Base-by-base conservation (phyloP, 371 early-diverging fungal species). In the Mortierella sp. region DNA sequence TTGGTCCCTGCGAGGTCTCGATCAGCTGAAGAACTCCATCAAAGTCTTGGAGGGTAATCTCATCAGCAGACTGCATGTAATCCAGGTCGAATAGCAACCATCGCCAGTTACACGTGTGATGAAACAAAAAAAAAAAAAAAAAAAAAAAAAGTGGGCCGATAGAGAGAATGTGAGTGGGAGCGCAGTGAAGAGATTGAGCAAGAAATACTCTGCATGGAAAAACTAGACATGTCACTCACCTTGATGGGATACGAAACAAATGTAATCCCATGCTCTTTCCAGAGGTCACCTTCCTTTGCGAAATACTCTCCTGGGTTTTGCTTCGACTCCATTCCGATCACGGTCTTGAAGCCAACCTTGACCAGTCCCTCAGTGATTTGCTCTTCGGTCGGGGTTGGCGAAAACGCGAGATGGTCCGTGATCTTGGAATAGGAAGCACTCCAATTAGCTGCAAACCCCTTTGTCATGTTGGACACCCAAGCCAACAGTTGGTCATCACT, bases 271-370 rank as follows among this genome's bases (percentile, higher is more conserved):
- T 58, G 64, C 5, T 59, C 59, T 43, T 68, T 62, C 77, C 77
- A 76, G 30, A 76, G 60, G 1, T 68, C 71, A 50, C 46, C 58
- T 30, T 76, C 77, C 51, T 65, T 51, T 12, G 65, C 43, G 11
- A 60, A 46, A 57, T 71, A 67, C 26, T 70, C 77, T 46, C 72
- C 72, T 6, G 72, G 71, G 44, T 76, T 71, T 48, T 71, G 72
- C 30, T 76, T 76, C 23, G 77, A 76, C 26, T 76, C 77, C 72
- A 71, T 76, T 52, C 64, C 72, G 57, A 76, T 76, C 45, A 76
- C 68, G 25, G 65, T 76, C 62, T 61, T 76, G 62, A 76, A 76
- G 16, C 77, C 77, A 29, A 76, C 77, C 28, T 71, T 70, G 63
- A 59, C 48, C 53, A 76, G 51, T 18, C 77, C 72, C n/a, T 71